Evolutionary conservation across 331 rosid species (phyloP).

Genomic region (Erythrophleum ivorense): DNA sequence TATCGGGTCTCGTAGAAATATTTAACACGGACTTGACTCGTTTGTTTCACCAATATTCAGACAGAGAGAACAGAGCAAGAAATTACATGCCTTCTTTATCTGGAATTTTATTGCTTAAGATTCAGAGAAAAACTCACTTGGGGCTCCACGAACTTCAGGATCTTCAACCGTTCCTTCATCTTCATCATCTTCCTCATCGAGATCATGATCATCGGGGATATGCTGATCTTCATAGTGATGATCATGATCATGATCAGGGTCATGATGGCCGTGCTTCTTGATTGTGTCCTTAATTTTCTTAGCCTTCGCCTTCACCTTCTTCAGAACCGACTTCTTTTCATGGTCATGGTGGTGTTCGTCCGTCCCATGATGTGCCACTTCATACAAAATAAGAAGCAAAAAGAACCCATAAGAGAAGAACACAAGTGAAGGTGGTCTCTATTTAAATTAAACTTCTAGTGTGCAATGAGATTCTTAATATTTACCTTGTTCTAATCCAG

Average conservation of each 20-base stretch:
- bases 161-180: constrained; percentile 53
- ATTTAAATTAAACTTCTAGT: not conserved
- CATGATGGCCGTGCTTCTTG: constrained; percentile 51
- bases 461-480: not conserved
- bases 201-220: constrained; percentile 45
- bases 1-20: too few species aligned
- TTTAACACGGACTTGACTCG: not conserved
- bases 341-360: constrained; percentile 43
- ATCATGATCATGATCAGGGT: constrained; percentile 46
- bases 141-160: constrained; percentile 48
- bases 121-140: constrained; percentile 48
- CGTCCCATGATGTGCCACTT: constrained; percentile 42
- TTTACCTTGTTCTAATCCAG: constrained; percentile 35
- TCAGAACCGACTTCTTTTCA: constrained; percentile 68
- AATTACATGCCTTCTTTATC: not conserved
- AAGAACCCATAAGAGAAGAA: not conserved
- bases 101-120: not conserved
- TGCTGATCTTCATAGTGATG: constrained; percentile 34
- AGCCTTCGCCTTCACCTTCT: constrained; percentile 72
- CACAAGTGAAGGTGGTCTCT: not conserved
- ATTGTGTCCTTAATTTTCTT: constrained; percentile 67
- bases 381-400: not conserved
- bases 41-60: not conserved
- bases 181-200: constrained; percentile 49
- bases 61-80: not conserved